Conservation (phyloP, 306 rosid genomes). For the Vigna unguiculata region DNA sequence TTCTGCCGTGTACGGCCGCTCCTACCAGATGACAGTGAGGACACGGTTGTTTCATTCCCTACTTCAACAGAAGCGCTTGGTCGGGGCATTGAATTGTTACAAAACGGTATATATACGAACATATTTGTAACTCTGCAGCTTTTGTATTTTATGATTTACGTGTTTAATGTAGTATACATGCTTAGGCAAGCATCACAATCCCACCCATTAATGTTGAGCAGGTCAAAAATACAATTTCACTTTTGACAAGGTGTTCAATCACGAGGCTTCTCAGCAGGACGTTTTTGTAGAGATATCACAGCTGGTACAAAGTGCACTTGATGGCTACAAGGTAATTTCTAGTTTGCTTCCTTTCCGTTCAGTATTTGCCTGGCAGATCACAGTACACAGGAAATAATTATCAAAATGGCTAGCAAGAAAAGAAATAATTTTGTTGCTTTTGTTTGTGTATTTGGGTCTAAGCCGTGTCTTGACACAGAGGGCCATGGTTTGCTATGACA, state of each 20-base stretch:
- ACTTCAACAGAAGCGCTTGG: slow-evolving; percentile 81
- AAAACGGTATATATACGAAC: slow-evolving; percentile 61
- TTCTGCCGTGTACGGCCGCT: slow-evolving; percentile 94
- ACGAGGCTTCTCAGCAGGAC: slow-evolving; percentile 83
- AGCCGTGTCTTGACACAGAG: slow-evolving; percentile 28
- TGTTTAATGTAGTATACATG: slow-evolving; percentile 11
- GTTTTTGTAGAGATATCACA: slow-evolving; percentile 92
- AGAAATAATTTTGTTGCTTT: neutral
- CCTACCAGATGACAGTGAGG: slow-evolving; percentile 83
- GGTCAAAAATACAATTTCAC: slow-evolving; percentile 87
- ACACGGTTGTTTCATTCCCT: slow-evolving; percentile 77
- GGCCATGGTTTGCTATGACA: slow-evolving; percentile 48
- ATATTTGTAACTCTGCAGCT: slow-evolving; percentile 12
- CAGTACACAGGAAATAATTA: neutral
- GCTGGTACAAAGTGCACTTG: slow-evolving; percentile 95
- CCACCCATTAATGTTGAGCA: slow-evolving; percentile 46
- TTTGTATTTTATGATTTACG: neutral
- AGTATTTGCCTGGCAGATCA: neutral
- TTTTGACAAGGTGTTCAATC: slow-evolving; percentile 91
- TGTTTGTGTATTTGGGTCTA: slow-evolving; percentile 9
- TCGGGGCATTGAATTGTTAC: slow-evolving; percentile 81
- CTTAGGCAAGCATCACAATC: slow-evolving; percentile 21
- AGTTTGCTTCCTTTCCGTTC: slow-evolving; percentile 7
- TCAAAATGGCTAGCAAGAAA: no score
- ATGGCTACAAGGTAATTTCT: slow-evolving; percentile 87